Base-by-base conservation (phyloP, 768 basidiomycete genomes). In the Lactarius indigo region DNA sequence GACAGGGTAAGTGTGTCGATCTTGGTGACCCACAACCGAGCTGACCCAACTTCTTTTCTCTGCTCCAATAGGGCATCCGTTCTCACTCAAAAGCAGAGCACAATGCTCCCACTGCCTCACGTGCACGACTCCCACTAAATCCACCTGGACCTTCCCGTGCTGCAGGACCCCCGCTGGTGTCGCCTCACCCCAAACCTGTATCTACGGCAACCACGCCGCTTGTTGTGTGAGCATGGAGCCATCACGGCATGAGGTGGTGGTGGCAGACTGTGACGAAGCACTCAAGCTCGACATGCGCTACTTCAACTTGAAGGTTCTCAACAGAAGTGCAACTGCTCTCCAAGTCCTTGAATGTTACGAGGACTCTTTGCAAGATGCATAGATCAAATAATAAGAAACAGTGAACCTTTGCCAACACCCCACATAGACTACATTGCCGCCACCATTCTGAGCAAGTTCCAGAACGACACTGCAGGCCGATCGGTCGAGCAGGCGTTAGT, bases 201-300 rank as follows among this genome's bases (percentile, higher is more conserved):
- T 90, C 79, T 98, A 88, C 84, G 93, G 92, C 78, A 99, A 99
- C 78, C 89, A 96, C 61, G 96, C 96, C 47, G 97, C 97, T 68
- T 98, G 96, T 77, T 97, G 95, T 77, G 85, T 96, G 76, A 94
- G 96, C 82, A 87, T 96, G 82, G 78, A 83, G 15, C 94, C 94
- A 3, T 91, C 94, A 61, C 83, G 94, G 72, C 82, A 88, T 76
- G 92, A 95, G 13, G 82, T 83, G 28, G 95, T 93, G 65, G 84
- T 98, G 20, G 80, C 82, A 57, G 96, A 99, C 78, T 98, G 96
- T 74, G 87, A 97, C 73, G 84, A 85, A 28, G 96, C 97, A 0
- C 84, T 99, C 39, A 85, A 84, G 57, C 84, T 96, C 54, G 95
- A 99, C 76, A 77, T 81, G 12, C 84, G 79, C 69, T 98, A 99